phyloP scores from a whole-genome alignment of 805 yeast genomes.

The Kuraishia piskuri region DNA sequence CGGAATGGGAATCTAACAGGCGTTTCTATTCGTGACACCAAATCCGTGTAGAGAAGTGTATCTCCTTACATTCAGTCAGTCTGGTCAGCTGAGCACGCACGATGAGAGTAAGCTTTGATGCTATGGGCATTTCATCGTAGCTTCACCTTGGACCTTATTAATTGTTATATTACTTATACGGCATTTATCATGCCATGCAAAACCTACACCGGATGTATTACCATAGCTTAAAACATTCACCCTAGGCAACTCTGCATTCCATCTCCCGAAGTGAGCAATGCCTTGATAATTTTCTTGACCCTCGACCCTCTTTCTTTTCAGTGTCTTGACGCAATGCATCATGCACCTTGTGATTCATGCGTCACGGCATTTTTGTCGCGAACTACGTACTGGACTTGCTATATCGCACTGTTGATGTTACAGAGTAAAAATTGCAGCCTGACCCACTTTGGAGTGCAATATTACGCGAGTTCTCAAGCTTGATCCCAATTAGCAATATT shows the following conservation, averaged over 20 bases:
- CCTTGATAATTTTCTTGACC: background rate
- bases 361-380: background rate
- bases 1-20: too few relatives aligned
- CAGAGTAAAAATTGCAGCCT: background rate
- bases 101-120: background rate
- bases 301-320: background rate
- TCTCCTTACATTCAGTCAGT: too few relatives aligned
- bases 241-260: background rate
- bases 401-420: background rate
- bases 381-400: background rate
- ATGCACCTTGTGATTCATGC: background rate
- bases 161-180: background rate
- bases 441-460: background rate
- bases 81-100: background rate
- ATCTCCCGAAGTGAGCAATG: background rate
- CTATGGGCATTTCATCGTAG: background rate
- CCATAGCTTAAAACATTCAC: background rate
- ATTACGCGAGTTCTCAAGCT: too few relatives aligned
- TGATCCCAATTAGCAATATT: background rate
- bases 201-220: background rate
- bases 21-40: too few relatives aligned
- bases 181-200: background rate
- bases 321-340: background rate
- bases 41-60: too few relatives aligned
- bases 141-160: background rate